Evolutionary conservation across 1,139 yeast genomes (phyloP), one percentile per base, ranked within the genome.

Genomic region (Taphrina flavorubra): DNA sequence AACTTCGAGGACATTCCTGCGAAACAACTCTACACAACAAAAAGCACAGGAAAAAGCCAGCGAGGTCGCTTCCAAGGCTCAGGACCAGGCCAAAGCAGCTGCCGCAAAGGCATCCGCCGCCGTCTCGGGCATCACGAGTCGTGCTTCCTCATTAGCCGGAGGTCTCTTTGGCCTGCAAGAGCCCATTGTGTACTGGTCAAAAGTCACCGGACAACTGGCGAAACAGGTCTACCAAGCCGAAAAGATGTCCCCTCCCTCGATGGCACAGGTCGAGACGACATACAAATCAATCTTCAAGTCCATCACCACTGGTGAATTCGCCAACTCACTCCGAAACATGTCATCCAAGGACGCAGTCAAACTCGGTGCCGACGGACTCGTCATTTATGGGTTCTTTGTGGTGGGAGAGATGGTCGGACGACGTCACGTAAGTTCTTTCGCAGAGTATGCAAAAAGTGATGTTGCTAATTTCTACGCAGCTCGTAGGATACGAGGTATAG

Each of bases 331-430:
- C 53, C 55, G 55, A 55, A 49, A 44, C 11, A 18, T 63, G 34
- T 44, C 61, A 7, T 68, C 72, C 64, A 87, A 85, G 74, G 83
- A 83, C 76, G 83, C 83, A 73, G 81, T 86, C 76, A 87, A 86
- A 81, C 90, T 85, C 77, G 88, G 89, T 75, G 87, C 92, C 68
- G 87, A 86, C 79, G 87, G 88, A 74, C 82, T 92, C 74, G 99
- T 94, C 81, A 82, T 94, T 72, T 83, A 90, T 74, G 99, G 97
- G 72, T 85, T 92, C 80, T 94, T 92, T 81, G 87, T 97, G 40
- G 83, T 94, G 66, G 99, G 99, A 78, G 99, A 94, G 84, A 87
- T 92, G 75, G 85, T 94, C 77, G 99, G 99, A 77, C 92, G 99
- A 85, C 90, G 99, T 47, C 69, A 66, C 25, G 62, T 58, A 58